Base-by-base conservation (phyloP, 805 yeast species). In the Starmera caribaea region DNA sequence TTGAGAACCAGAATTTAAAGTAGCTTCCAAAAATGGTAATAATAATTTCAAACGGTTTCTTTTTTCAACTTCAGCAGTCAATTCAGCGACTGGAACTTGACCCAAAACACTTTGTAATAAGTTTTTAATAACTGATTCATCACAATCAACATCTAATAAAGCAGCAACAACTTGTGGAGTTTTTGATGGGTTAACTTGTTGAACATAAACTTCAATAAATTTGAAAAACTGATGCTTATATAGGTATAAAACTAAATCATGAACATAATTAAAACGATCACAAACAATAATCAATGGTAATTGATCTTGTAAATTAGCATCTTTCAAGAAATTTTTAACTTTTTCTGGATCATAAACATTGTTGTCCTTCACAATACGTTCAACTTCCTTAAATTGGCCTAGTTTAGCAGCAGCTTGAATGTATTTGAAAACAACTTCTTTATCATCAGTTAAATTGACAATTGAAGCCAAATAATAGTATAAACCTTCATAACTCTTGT, bases 91-190 rank as follows among this genome's bases (percentile, higher is more conserved):
- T 46, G 98, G 97, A 41, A 92, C 96, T 63, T 90, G 90, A 41
- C 97, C 97, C 41, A 88, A 67, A 7, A 90, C 97, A 17, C 95
- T 80, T 56, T 72, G 74, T 51, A 92, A 72, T 54, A 92, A 69
- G 40, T 75, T 72, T 67, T 86, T 82, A 59, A 92, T 87, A 51
- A 87, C 81, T 41, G 66, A 63, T 63, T 92, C 98, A 51, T 92
- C 97, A 66, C 97, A 89, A 63, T 92, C 99, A 50, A 92, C 97
- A 60, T 92, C 99, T 49, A 92, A 70, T 55, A 92, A 72, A 35
- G 95, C 97, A 45, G 96, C 98, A 55, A 92, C 76, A 46, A 92
- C 99, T 63, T 89, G 95, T 7, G 98, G 95, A 14, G 99, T 86
- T 60, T 84, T 86, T 8, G 94, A 70, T 39, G 98, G 96, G 65